phyloP scores from a whole-genome alignment of 768 basidiomycete genomes.

The Cyclocybe cylindracea region DNA sequence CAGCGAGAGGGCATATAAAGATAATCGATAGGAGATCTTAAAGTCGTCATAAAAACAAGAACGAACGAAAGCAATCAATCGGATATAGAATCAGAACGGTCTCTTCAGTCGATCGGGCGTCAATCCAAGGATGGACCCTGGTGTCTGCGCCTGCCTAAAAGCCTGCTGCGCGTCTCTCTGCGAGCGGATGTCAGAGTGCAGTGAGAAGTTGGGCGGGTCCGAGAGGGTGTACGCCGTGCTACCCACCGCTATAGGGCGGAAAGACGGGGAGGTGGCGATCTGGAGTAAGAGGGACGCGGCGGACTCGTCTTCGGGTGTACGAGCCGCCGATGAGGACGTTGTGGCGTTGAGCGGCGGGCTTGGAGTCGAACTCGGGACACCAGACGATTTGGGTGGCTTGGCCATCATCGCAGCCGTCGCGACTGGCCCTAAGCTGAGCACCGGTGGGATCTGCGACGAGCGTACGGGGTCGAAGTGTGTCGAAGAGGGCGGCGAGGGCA shows the following conservation, averaged over 20 bases:
- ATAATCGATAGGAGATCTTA: too few species aligned
- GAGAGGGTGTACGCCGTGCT: slow-evolving; percentile 2
- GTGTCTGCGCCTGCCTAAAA: slow-evolving; percentile 28
- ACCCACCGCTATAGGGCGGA: slow-evolving; percentile 16
- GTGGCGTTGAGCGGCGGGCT: slow-evolving; percentile 1
- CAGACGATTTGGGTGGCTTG: not conserved
- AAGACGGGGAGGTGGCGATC: slow-evolving; percentile 50
- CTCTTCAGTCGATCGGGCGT: too few species aligned
- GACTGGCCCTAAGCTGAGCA: slow-evolving; percentile 37
- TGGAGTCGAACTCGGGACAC: not conserved
- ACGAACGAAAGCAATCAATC: too few species aligned
- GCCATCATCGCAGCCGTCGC: slow-evolving; percentile 4
- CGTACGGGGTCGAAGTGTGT: slow-evolving; percentile 46
- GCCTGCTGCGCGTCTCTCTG: not conserved
- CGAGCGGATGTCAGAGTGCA: slow-evolving; percentile 7
- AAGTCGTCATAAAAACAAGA: too few species aligned
- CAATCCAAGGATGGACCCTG: slow-evolving; percentile 12
- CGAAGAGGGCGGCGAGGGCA: slow-evolving; percentile 61
- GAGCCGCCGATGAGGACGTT: slow-evolving; percentile 19
- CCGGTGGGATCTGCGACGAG: slow-evolving; percentile 37
- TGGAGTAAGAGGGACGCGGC: slow-evolving; percentile 69
- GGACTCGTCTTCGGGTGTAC: slow-evolving; percentile 67
- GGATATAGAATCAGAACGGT: too few species aligned
- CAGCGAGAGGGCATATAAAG: too few species aligned
- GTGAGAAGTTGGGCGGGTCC: slow-evolving; percentile 12